phyloP scores from a whole-genome alignment of 495 filamentous ascomycete genomes.

The Aspergillus ellipticus region DNA sequence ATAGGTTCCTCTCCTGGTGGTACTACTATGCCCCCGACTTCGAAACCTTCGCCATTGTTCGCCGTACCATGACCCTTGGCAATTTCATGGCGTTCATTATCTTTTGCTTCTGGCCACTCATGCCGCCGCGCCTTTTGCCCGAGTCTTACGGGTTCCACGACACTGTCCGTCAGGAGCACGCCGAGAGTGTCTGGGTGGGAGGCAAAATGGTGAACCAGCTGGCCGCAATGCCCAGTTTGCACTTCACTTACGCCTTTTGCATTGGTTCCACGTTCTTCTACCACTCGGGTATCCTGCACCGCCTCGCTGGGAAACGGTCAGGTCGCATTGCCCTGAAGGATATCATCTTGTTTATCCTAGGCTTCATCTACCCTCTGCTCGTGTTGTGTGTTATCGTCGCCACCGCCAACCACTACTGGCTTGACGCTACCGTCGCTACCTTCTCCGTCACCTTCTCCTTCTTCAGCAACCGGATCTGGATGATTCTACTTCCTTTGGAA shows the following conservation, averaged over 20 bases:
- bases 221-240: conserved; percentile 57
- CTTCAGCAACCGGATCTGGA: conserved; percentile 49
- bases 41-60: conserved; percentile 52
- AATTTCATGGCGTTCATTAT: conserved; percentile 59
- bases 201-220: conserved; percentile 55
- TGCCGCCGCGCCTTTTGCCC: conserved; percentile 61
- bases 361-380: conserved; percentile 52
- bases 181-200: conserved; percentile 57
- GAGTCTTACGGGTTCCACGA: conserved; percentile 59
- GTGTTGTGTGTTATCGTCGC: conserved; percentile 61
- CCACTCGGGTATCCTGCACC: conserved; percentile 51
- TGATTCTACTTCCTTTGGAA: conserved; percentile 54
- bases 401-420: conserved; percentile 64
- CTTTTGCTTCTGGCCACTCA: conserved; percentile 61
- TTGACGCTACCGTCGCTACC: conserved; percentile 56
- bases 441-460: conserved; percentile 49
- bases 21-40: conserved; percentile 57
- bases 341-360: conserved; percentile 43
- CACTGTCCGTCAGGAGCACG: conserved; percentile 59
- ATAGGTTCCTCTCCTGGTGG: conserved; percentile 63
- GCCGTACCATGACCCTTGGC: conserved; percentile 60
- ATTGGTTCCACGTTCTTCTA: conserved; percentile 59
- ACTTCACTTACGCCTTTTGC: conserved; percentile 58
- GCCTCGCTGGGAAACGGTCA: conserved; percentile 32
- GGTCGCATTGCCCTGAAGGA: conserved; percentile 37